Base-by-base conservation (phyloP, 257 asterid species). In the Plantago ovata region DNA sequence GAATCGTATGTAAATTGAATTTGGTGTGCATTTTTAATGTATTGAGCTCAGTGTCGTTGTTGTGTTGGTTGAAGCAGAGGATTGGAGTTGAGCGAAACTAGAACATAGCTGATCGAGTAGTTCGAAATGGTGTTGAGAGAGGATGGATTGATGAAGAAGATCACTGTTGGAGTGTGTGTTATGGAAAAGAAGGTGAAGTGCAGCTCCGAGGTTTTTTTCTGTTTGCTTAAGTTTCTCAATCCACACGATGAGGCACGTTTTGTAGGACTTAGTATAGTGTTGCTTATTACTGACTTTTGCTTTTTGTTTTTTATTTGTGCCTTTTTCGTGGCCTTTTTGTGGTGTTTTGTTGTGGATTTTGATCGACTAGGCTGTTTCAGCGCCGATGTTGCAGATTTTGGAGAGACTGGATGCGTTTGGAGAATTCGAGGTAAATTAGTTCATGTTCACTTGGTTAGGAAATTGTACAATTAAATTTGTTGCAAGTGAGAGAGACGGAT, bases 171-270 rank as follows among this genome's bases (percentile, higher is more conserved):
- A 63, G 96, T 90, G 56, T 90, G 98, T 68, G 98, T 90, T 66
- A 81, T 90, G 96, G 98, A 90, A 90, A 90, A 87, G 96, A 87
- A 90, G 98, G 98, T 87, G 98, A 91, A 84, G 80, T 87, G 95
- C 87, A 94, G 95, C 87, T 76, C 85, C 81, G 94, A 84, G 95
- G 94, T 86, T 87, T 84, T 73, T 79, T 75, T 63, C 76, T 21
- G 65, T 80, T 72, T 70, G 50, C 49, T 60, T 59, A 64, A 66
- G 56, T 50, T 52, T 14, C 21, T 16, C 12, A 45, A 15, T n/a
- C 51, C 64, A 15, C 65, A 43, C 3, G 38, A 63, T 52, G 81
- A 72, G 72, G 85, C 86, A 74, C 53, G 39, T 7, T 32, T 65
- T 28, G 53, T 53, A 46, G 47, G 58, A 11, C 42, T 20, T 11